These are phyloP conservation scores for Leccinum pachyderme DNA, from an alignment of 1,284 basidiomycete species.

Conservation along the genomic window DNA sequence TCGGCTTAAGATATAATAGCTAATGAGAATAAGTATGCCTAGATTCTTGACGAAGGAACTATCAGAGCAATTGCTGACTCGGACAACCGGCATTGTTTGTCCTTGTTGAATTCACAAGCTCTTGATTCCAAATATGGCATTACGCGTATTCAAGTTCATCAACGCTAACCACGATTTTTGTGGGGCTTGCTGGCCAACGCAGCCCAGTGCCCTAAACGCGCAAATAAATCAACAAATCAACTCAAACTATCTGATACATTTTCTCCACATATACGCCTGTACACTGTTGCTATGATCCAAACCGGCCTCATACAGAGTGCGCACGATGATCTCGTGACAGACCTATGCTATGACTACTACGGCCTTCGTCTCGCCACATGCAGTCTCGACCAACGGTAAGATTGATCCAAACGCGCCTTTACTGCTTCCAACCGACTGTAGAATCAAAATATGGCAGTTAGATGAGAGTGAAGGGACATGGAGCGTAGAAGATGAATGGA, in stretches of 20 bases:
- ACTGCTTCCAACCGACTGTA: constrained; percentile 7
- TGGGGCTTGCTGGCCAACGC: not conserved
- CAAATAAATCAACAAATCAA: not conserved
- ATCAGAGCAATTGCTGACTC: no score
- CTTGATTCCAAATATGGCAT: constrained; percentile 11
- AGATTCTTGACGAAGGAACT: not conserved
- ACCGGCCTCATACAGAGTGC: constrained; percentile 70
- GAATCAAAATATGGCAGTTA: constrained; percentile 81
- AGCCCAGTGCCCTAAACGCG: not conserved
- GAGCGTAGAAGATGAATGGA: constrained; percentile 84
- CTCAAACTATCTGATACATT: not conserved
- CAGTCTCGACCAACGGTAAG: constrained; percentile 74
- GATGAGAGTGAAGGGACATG: constrained; percentile 70
- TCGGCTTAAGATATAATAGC: not conserved
- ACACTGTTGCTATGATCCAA: constrained; percentile 55
- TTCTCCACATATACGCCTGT: not conserved
- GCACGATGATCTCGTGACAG: constrained; percentile 78
- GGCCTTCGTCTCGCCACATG: constrained; percentile 77
- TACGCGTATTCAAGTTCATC: constrained; percentile 1
- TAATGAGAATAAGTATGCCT: not conserved
- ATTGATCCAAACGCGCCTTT: constrained; percentile 6
- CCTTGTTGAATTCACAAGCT: constrained; percentile 19
- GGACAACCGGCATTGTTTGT: constrained; percentile 6
- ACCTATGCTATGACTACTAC: constrained; percentile 88
- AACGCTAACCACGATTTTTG: not conserved